Conservation (phyloP, 2,329 filamentous ascomycete genomes). For the Diaporthe destruens region DNA sequence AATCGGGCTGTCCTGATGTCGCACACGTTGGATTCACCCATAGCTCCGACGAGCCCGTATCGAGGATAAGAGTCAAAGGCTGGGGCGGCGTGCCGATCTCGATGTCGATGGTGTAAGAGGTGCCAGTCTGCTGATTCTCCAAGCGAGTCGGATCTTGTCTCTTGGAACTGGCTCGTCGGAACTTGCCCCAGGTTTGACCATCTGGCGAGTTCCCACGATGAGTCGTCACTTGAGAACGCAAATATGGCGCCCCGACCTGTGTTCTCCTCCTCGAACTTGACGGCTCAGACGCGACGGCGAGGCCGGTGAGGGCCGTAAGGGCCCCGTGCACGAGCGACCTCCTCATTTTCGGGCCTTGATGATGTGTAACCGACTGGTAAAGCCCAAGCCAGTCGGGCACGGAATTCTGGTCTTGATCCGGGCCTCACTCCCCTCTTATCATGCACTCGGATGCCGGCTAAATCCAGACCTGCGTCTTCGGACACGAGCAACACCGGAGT, state of each 20-base stretch:
- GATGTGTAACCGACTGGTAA: constrained; percentile 5
- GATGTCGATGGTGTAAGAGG: constrained; percentile 49
- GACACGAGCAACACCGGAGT: constrained; percentile 11
- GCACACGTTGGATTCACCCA: constrained; percentile 67
- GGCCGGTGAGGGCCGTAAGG: background rate
- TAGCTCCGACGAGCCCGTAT: constrained; percentile 67
- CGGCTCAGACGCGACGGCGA: background rate
- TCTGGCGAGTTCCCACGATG: background rate
- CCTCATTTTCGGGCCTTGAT: background rate
- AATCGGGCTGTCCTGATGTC: constrained; percentile 49
- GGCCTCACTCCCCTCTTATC: constrained; percentile 12
- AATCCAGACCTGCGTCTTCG: background rate
- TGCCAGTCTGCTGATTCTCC: constrained; percentile 32
- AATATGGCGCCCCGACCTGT: background rate
- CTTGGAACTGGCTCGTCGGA: background rate
- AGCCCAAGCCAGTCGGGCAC: constrained; percentile 10
- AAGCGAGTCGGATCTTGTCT: constrained; percentile 25
- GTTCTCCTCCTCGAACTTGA: background rate
- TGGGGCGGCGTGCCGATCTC: constrained; percentile 63
- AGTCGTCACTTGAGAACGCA: constrained; percentile 26
- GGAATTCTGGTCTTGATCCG: constrained; percentile 1
- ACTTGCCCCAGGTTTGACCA: background rate
- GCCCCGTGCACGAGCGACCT: background rate
- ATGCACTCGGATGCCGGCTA: constrained; percentile 22
- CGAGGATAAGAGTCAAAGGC: constrained; percentile 61